Evolutionary conservation across 495 filamentous ascomycete species (phyloP).

Genomic region (Alectoria sarmentosa): DNA sequence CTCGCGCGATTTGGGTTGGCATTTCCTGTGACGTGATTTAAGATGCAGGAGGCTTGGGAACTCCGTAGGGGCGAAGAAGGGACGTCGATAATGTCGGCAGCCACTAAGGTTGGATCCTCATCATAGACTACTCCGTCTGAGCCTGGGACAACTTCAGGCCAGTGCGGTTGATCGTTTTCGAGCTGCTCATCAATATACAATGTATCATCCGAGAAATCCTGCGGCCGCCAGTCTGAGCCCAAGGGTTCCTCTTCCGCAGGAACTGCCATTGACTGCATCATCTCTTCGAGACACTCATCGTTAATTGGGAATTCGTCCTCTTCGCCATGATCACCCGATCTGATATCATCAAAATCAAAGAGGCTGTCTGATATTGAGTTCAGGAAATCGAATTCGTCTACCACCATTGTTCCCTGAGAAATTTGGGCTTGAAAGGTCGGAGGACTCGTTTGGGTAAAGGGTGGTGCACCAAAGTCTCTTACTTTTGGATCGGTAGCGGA

Average conservation of each 20-base stretch:
- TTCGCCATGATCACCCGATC: background rate
- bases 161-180: background rate
- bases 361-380: background rate
- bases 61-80: background rate
- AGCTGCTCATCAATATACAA: background rate
- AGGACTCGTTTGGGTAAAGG: slow-evolving; percentile 2
- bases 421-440: background rate
- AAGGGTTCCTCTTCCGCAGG: slow-evolving; percentile 4
- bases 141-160: background rate
- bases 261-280: slow-evolving; percentile 20
- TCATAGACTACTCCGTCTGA: background rate
- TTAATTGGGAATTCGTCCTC: slow-evolving; percentile 29
- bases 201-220: slow-evolving; percentile 1
- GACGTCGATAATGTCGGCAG: background rate
- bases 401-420: background rate
- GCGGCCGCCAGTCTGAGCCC: background rate
- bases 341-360: background rate
- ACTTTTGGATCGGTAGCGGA: background rate
- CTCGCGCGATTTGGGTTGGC: background rate
- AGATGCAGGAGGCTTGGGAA: slow-evolving; percentile 7
- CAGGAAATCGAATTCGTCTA: background rate
- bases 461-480: slow-evolving; percentile 6
- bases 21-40: slow-evolving; percentile 12
- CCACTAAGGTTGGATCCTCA: background rate
- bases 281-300: slow-evolving; percentile 24